A percentile compares a stretch with the other conserved stretches of the same genome.
Evolutionary conservation across 2,329 filamentous ascomycete species (phyloP).

Genomic region (Rhynchosporium secalis): DNA sequence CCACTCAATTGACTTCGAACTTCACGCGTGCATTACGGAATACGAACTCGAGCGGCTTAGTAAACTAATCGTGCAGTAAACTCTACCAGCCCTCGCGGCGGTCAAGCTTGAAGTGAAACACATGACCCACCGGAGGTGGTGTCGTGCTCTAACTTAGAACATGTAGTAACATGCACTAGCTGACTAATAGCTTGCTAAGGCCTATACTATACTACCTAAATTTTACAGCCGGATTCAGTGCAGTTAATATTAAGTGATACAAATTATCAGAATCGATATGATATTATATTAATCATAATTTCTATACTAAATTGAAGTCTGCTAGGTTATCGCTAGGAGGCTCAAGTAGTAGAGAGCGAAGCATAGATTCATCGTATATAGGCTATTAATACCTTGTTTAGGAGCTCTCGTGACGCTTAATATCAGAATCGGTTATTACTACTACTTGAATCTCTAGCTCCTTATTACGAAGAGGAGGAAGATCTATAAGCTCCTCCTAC

Average conservation of each 20-base stretch:
- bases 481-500: neutral
- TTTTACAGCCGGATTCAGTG: neutral
- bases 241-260: neutral
- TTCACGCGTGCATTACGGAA: too few species aligned
- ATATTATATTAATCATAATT: neutral
- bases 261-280: neutral
- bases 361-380: neutral
- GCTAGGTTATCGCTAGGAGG: slow-evolving; percentile 1
- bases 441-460: neutral
- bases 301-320: neutral
- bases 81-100: too few species aligned
- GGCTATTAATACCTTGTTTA: neutral
- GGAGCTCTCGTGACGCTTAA: neutral
- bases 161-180: neutral
- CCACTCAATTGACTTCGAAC: too few species aligned
- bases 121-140: too few species aligned
- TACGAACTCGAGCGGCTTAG: too few species aligned
- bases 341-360: neutral
- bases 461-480: neutral
- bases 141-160: too few species aligned
- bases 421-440: neutral
- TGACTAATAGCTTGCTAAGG: neutral
- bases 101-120: too few species aligned
- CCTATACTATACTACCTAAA: too few species aligned
- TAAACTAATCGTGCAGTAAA: too few species aligned